Evolutionary conservation across 768 basidiomycete species (phyloP).

Genomic region (Calocybe gangraenosa): DNA sequence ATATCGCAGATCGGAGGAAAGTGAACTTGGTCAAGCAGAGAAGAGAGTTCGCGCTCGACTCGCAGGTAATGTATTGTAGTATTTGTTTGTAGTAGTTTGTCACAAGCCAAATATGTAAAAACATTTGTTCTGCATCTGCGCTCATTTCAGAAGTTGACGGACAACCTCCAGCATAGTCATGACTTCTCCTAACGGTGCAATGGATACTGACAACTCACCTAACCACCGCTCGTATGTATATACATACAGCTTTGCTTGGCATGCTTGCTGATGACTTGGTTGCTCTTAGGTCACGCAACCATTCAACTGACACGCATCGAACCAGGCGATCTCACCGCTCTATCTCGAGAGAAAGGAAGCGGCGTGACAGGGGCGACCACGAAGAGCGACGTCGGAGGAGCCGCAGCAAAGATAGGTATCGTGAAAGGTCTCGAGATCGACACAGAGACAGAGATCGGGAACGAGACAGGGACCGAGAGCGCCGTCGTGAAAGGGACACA

Average conservation of each 20-base stretch:
- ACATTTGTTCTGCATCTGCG: slow-evolving; percentile 10
- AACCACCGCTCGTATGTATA: slow-evolving; percentile 55
- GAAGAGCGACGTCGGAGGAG: slow-evolving; percentile 61
- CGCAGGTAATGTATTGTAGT: slow-evolving; percentile 26
- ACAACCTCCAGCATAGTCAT: slow-evolving; percentile 20
- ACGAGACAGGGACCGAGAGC: slow-evolving; percentile 42
- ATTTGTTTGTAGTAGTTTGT: slow-evolving; percentile 13
- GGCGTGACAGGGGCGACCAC: slow-evolving; percentile 48
- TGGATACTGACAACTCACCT: slow-evolving; percentile 63
- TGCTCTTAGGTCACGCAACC: slow-evolving; percentile 55
- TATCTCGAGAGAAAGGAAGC: slow-evolving; percentile 57
- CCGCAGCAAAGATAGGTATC: slow-evolving; percentile 55
- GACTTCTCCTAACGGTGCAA: slow-evolving; percentile 49
- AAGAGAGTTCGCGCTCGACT: slow-evolving; percentile 50
- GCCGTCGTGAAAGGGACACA: slow-evolving; percentile 48
- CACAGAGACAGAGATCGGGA: slow-evolving; percentile 42
- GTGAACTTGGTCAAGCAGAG: slow-evolving; percentile 56
- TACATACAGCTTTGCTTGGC: neutral
- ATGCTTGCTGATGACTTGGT: neutral
- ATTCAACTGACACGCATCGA: slow-evolving; percentile 72
- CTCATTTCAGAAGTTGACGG: slow-evolving; percentile 4
- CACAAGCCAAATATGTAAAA: slow-evolving; percentile 13
- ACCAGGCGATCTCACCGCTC: slow-evolving; percentile 74
- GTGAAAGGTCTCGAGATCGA: slow-evolving; percentile 53
- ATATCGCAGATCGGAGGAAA: slow-evolving; percentile 46